These are phyloP conservation scores for Sporisorium exsertum DNA, from an alignment of 1,284 basidiomycete genomes.

Conservation along the genomic window DNA sequence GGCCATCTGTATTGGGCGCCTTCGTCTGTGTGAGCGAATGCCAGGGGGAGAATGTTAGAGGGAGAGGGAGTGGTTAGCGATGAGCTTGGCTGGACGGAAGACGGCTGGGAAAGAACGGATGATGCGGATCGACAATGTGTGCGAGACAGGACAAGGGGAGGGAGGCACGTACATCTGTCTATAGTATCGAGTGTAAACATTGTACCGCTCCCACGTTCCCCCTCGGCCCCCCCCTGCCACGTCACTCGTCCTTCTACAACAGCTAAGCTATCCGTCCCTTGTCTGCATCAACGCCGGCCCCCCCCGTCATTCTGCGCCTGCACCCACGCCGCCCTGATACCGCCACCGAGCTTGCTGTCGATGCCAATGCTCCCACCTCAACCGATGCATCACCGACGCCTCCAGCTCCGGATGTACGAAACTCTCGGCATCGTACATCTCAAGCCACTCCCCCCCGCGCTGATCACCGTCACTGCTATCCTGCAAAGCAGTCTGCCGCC, in stretches of 20 bases:
- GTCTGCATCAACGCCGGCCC: neutral
- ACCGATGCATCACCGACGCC: constrained; percentile 32
- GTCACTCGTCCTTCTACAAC: too few species aligned
- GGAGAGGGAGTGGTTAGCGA: neutral
- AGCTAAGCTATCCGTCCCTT: neutral
- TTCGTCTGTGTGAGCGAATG: constrained; percentile 61
- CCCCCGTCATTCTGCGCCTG: neutral
- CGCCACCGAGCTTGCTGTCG: constrained; percentile 11
- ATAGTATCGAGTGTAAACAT: neutral
- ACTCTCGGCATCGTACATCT: constrained; percentile 3
- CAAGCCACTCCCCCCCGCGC: neutral
- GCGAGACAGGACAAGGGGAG: neutral
- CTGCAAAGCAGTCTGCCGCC: constrained; percentile 14
- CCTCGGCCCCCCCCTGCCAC: too few species aligned
- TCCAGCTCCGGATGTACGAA: constrained; percentile 34
- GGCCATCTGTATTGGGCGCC: constrained; percentile 72
- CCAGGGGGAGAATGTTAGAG: neutral
- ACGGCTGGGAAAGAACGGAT: neutral
- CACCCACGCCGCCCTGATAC: neutral
- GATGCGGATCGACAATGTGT: neutral
- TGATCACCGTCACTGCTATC: neutral
- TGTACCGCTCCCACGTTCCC: constrained; percentile 5
- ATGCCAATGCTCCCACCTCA: constrained; percentile 44
- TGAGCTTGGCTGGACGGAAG: neutral
- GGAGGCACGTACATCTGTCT: constrained; percentile 13